Base-by-base conservation (phyloP, 129 eudicot genomes). In the Tagetes patula region DNA sequence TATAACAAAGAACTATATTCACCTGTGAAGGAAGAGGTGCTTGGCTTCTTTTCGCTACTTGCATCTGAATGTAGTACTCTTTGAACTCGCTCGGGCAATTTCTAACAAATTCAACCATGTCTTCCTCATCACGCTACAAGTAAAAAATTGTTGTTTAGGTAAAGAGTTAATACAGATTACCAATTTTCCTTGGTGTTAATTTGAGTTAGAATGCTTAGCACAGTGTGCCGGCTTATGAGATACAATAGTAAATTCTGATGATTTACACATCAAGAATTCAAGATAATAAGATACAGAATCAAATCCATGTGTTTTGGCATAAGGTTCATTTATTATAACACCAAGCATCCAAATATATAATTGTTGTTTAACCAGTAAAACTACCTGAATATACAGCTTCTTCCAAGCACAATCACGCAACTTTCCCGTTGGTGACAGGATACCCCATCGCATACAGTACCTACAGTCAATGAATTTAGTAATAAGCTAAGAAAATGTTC, bases 21-120 rank as follows among this genome's bases (percentile, higher is more conserved):
- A 94, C 98, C 98, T 94, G 96, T 69, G 96, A 90, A 82, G 83
- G 93, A 69, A 82, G 87, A 77, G 98, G 98, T 66, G 96, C 98
- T 88, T 94, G 96, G 79, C 96, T 84, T 86, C 98, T 81, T 73
- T 94, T 94, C 66, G 98, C 96, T 66, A 84, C 86, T 76, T 94
- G 95, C 98, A 94, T 94, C 80, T 94, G 98, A 77, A 94, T 83
- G 78, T 90, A 94, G 73, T 94, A 94, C 83, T 88, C 93, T 75
- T 88, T 94, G 69, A 84, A 94, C 78, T 94, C 98, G 70, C 76
- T 61, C 1, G 91, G 96, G 78, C 96, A 90, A 74, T 83, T 82
- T 71, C 91, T 84, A 68, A 86, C 91, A 74, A 85, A 88, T 69
- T 79, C 89, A 74, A 78, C 84, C 96, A 85, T 86, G 81, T 94